Conservation (phyloP, 179 eudicot genomes). For the Actinidia chinensis region DNA sequence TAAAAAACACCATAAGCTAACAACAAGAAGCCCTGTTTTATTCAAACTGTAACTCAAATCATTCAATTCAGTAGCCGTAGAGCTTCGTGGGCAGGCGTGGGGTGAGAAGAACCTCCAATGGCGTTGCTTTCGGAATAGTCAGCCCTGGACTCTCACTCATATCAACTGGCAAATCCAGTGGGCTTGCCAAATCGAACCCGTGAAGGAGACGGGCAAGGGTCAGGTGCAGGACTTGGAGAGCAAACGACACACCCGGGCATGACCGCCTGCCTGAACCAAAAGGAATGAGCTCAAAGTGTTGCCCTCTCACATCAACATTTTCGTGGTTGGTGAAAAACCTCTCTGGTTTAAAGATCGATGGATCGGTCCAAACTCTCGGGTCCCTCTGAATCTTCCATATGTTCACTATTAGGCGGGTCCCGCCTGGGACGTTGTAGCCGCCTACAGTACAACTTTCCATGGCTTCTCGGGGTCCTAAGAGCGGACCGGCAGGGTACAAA, state of each 20-base stretch:
- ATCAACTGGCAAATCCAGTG: neutral
- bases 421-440: conserved; percentile 9
- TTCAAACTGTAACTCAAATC: no score
- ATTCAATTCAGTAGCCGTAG: neutral
- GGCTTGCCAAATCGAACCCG: neutral
- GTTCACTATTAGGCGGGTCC: conserved; percentile 19
- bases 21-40: no score
- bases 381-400: conserved; percentile 35
- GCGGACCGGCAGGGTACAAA: neutral
- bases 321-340: conserved; percentile 9
- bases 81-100: neutral
- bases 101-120: conserved; percentile 6
- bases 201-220: conserved; percentile 10
- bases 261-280: conserved; percentile 22
- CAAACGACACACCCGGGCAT: conserved; percentile 18
- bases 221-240: neutral
- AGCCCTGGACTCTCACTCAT: conserved; percentile 19
- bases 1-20: no score
- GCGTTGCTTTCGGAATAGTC: conserved; percentile 8
- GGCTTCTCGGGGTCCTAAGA: conserved; percentile 2
- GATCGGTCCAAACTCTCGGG: conserved; percentile 25
- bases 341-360: conserved; percentile 9
- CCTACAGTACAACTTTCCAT: neutral
- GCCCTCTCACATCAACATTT: conserved; percentile 12
- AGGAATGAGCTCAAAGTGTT: conserved; percentile 16